Evolutionary conservation across 176 grass and related monocot genomes (phyloP).

Genomic region (Tillandsia fasciculata): DNA sequence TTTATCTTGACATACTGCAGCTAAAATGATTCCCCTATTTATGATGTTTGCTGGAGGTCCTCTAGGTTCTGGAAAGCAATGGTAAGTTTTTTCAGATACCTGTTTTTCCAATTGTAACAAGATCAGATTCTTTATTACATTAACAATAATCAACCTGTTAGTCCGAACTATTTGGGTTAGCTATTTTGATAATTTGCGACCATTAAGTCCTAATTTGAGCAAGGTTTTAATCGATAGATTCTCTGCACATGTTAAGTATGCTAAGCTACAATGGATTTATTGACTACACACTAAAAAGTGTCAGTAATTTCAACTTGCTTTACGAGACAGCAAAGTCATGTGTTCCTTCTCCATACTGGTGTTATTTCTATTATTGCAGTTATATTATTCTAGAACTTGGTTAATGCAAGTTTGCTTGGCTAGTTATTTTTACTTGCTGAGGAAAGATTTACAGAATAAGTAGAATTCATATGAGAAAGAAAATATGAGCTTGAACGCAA

Average conservation of each 20-base stretch:
- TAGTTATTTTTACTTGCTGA: neutral
- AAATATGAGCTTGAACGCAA: too few species aligned
- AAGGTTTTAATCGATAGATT: neutral
- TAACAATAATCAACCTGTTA: neutral
- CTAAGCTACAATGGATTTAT: neutral
- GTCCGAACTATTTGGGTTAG: neutral
- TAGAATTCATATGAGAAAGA: too few species aligned
- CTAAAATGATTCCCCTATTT: conserved; percentile 98
- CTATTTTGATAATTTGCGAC: neutral
- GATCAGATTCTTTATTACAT: neutral
- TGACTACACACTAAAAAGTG: neutral
- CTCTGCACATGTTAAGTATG: neutral
- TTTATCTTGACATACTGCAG: conserved; percentile 28
- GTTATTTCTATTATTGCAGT: neutral
- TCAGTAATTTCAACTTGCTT: neutral
- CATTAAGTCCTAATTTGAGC: neutral
- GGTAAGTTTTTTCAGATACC: conserved; percentile 24
- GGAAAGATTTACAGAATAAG: neutral
- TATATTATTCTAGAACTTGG: conserved; percentile 2
- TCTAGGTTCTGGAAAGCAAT: conserved; percentile 65
- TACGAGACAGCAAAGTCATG: neutral
- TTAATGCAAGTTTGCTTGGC: neutral
- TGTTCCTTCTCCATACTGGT: neutral
- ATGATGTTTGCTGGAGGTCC: conserved; percentile 93
- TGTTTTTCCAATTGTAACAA: neutral